A percentile compares a stretch with the other conserved stretches of the same genome.
Conservation (phyloP, 2,329 filamentous ascomycete species). For the Hypoxylon sp. region DNA sequence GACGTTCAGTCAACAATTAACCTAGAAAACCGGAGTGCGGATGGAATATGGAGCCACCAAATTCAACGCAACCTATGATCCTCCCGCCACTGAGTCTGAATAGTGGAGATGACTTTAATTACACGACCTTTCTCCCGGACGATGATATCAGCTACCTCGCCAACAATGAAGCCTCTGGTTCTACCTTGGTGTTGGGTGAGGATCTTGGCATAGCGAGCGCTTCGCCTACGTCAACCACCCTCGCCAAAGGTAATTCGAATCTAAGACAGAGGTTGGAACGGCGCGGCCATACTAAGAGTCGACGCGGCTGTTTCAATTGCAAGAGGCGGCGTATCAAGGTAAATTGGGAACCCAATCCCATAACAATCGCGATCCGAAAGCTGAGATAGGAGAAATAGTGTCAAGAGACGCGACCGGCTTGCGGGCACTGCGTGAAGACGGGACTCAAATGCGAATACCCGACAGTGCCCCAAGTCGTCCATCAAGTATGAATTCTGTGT, state of each 20-base stretch:
- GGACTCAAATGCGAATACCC: slow-evolving; percentile 76
- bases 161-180: slow-evolving; percentile 40
- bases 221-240: slow-evolving; percentile 29
- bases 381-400: slow-evolving; percentile 62
- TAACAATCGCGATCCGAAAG: neutral
- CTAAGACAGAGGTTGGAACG: slow-evolving; percentile 65
- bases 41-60: slow-evolving; percentile 42
- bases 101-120: slow-evolving; percentile 41
- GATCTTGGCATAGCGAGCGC: slow-evolving; percentile 27
- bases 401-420: slow-evolving; percentile 75
- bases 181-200: slow-evolving; percentile 39
- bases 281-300: slow-evolving; percentile 76
- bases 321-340: slow-evolving; percentile 77
- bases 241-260: slow-evolving; percentile 27
- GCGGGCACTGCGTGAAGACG: slow-evolving; percentile 74
- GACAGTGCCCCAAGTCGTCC: slow-evolving; percentile 63
- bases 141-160: slow-evolving; percentile 37
- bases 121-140: slow-evolving; percentile 43
- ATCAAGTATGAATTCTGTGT: slow-evolving; percentile 60
- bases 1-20: slow-evolving; percentile 9
- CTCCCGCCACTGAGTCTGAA: slow-evolving; percentile 44
- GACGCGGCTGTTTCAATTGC: slow-evolving; percentile 77
- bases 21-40: neutral
- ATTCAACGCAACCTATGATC: slow-evolving; percentile 34
- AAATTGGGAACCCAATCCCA: slow-evolving; percentile 31